Percentiles rank a stretch among this genome's conserved stretches.
Conservation (phyloP, 2,329 filamentous ascomycete genomes). For the Colletotrichum sp. region DNA sequence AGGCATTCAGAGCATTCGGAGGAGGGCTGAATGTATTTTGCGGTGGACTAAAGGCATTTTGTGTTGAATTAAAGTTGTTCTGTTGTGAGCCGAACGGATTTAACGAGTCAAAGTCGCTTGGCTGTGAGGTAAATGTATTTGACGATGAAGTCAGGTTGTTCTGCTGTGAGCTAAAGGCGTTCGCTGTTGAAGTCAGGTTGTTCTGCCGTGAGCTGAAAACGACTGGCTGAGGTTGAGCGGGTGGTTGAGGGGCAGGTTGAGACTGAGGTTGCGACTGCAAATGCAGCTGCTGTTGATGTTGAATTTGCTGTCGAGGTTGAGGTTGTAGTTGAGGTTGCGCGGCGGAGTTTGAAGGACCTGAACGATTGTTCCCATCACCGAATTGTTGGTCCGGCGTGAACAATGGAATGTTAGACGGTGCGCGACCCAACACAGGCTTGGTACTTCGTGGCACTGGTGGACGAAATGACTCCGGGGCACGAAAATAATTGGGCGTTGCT, state of each 20-base stretch:
- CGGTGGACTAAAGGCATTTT: neutral
- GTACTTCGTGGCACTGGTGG: conserved; percentile 44
- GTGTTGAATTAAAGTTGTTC: neutral
- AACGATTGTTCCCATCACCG: conserved; percentile 9
- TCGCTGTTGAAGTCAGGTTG: neutral
- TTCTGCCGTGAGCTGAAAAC: neutral
- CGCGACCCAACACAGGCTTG: conserved; percentile 36
- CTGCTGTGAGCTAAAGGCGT: neutral
- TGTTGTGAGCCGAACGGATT: neutral
- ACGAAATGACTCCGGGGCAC: conserved; percentile 4
- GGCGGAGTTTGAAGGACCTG: neutral
- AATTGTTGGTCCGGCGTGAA: conserved; percentile 17
- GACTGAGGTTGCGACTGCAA: neutral
- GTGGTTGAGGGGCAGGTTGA: neutral
- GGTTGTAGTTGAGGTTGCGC: neutral
- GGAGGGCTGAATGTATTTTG: conserved; percentile 5
- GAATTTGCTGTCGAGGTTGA: neutral
- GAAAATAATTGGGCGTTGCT: conserved; percentile 17
- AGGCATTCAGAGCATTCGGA: conserved; percentile 2
- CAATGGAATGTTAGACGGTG: conserved; percentile 22
- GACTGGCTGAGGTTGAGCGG: neutral
- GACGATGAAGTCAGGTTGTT: neutral
- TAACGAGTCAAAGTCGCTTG: neutral
- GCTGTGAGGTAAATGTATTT: neutral
- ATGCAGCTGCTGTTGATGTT: neutral